Base-by-base conservation (phyloP, 2,329 filamentous ascomycete genomes). In the Diaporthe sp. region DNA sequence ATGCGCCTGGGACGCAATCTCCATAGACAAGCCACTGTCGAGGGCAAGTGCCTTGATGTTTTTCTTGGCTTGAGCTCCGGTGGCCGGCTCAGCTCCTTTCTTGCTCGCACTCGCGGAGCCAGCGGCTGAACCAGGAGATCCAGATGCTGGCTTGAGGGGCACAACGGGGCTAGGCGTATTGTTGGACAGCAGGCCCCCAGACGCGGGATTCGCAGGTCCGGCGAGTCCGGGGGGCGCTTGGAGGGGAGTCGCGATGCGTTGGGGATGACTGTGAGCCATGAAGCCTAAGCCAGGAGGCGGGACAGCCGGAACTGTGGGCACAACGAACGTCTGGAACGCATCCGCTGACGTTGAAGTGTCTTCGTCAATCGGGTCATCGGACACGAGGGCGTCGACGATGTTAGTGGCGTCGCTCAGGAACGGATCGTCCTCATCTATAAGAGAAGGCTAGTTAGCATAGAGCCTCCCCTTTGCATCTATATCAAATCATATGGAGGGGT, bases 311-410 rank as follows among this genome's bases (percentile, higher is more conserved):
- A 68, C 60, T 28, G 64, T 54, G 15, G 64, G 60, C 9, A 45
- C 47, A 17, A 47, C 72, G 40, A 76, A 74, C 8, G 35, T 40
- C 10, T 69, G 57, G 57, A 72, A 58, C 2, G 68, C 55, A 22
- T 58, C 67, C 25, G 8, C 55, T 38, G 70, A 38, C 13, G 50
- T 28, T 25, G 68, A 47, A 17, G 64, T 19, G 15, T 28, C 38
- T 5, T 76, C 75, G 17, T 77, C 79, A 25, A 79, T 74, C 10
- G 81, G 79, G n/a, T 89, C 84, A 79, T 94, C 92, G 30, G 91
- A 90, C 17, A 94, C 92, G 5, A 94, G 84, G 4, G 91, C 91
- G 80, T 94, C 92, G 54, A 94, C 90, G n/a, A 89, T 92, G 57
- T 87, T 86, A 3, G 87, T 88, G 17, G 88, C 91, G 77, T 92